phyloP scores from a whole-genome alignment of 345 rosid species.

The thale cress (Arabidopsis thaliana) region TAIR10.1 NC_003076.8:5724001-5724500 shows the following conservation, averaged over 20 bases:
- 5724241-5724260: conserved; percentile 56
- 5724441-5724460: conserved; percentile 40
- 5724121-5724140: conserved; percentile 3
- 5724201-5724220: conserved; percentile 42
- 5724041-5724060: conserved; percentile 62
- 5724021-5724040: conserved; percentile 49
- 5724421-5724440: conserved; percentile 47
- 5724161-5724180: conserved; percentile 69
- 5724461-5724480: conserved; percentile 41
- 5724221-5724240: conserved; percentile 73
- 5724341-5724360: conserved; percentile 2
- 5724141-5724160: conserved; percentile 73
- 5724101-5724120: background rate
- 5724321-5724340: background rate
- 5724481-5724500: conserved; percentile 78
- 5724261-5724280: conserved; percentile 41
- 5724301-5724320: background rate
- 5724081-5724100: background rate
- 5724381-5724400: conserved; percentile 22
- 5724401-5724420: background rate
- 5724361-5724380: conserved; percentile 16
- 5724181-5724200: conserved; percentile 56
- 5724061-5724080: conserved; percentile 32
- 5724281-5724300: conserved; percentile 31
- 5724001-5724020: conserved; percentile 54